These are phyloP conservation scores for Ogataea henricii DNA, from an alignment of 805 yeast species.

Conservation along the genomic window DNA sequence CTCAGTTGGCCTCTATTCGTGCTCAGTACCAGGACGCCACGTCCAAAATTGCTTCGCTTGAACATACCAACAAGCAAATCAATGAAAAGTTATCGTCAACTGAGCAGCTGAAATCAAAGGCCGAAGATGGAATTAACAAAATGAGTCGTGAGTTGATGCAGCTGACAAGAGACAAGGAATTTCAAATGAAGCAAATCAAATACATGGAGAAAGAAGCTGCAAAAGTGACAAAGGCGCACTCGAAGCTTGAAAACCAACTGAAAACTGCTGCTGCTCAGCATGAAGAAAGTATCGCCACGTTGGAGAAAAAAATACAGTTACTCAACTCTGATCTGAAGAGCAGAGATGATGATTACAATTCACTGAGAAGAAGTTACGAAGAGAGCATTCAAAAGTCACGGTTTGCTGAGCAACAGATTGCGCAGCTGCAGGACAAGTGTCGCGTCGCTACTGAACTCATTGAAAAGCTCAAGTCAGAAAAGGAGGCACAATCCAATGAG, in stretches of 20 bases:
- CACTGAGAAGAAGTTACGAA: conserved; percentile 25
- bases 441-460: conserved; percentile 31
- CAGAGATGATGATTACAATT: conserved; percentile 28
- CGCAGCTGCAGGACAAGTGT: conserved; percentile 22
- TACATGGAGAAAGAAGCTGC: conserved; percentile 44
- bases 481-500: conserved; percentile 20
- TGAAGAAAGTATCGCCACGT: conserved; percentile 23
- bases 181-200: conserved; percentile 45
- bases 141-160: conserved; percentile 82
- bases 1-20: conserved; percentile 27
- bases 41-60: conserved; percentile 22
- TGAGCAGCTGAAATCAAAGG: conserved; percentile 44
- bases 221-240: conserved; percentile 34
- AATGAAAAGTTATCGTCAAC: conserved; percentile 33
- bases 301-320: conserved; percentile 23
- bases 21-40: conserved; percentile 26
- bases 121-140: conserved; percentile 87
- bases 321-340: conserved; percentile 24
- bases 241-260: conserved; percentile 33
- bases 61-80: conserved; percentile 28
- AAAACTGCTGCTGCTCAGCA: conserved; percentile 27
- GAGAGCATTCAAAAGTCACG: conserved; percentile 29
- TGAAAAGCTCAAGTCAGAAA: conserved; percentile 30
- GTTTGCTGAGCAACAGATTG: conserved; percentile 25
- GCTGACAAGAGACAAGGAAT: conserved; percentile 60